These are phyloP conservation scores for Pseudogymnoascus sp. DNA, from an alignment of 2,329 filamentous ascomycete species.

Conservation along the genomic window DNA sequence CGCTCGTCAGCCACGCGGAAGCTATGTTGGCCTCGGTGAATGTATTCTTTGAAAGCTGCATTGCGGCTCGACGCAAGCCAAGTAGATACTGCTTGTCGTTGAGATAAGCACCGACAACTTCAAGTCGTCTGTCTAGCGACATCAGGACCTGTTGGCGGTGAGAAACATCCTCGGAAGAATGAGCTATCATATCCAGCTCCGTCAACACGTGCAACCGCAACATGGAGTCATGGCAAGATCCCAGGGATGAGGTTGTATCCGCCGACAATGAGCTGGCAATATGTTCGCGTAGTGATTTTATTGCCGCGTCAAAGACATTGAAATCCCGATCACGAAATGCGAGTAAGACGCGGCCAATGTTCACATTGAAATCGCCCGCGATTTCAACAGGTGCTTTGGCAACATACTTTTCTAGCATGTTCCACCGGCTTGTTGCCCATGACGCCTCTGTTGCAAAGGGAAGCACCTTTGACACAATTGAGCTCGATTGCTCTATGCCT, in stretches of 20 bases:
- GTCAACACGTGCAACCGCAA: slow-evolving; percentile 80
- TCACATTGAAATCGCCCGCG: slow-evolving; percentile 70
- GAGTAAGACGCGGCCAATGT: slow-evolving; percentile 61
- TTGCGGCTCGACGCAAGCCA: slow-evolving; percentile 75
- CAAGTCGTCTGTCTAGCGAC: slow-evolving; percentile 68
- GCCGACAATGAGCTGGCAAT: slow-evolving; percentile 69
- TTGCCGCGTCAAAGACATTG: slow-evolving; percentile 45
- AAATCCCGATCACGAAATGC: slow-evolving; percentile 48
- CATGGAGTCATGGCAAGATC: slow-evolving; percentile 76
- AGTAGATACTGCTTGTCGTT: slow-evolving; percentile 91
- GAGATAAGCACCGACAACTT: slow-evolving; percentile 79
- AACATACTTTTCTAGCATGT: slow-evolving; percentile 63
- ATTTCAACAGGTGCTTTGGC: slow-evolving; percentile 38
- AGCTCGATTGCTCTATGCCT: slow-evolving; percentile 50
- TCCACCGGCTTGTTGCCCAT: slow-evolving; percentile 82
- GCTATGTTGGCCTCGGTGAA: slow-evolving; percentile 72
- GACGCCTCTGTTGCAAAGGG: slow-evolving; percentile 86
- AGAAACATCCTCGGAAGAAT: slow-evolving; percentile 36
- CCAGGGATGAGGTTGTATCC: slow-evolving; percentile 71
- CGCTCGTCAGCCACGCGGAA: slow-evolving; percentile 76
- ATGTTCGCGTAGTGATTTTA: slow-evolving; percentile 60
- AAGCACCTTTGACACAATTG: slow-evolving; percentile 56
- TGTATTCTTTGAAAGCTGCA: slow-evolving; percentile 66
- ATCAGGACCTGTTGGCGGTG: slow-evolving; percentile 39
- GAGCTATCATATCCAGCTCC: slow-evolving; percentile 73